Conservation (phyloP, 1,139 yeast species). For the Casaregolazyma suthepensis region DNA sequence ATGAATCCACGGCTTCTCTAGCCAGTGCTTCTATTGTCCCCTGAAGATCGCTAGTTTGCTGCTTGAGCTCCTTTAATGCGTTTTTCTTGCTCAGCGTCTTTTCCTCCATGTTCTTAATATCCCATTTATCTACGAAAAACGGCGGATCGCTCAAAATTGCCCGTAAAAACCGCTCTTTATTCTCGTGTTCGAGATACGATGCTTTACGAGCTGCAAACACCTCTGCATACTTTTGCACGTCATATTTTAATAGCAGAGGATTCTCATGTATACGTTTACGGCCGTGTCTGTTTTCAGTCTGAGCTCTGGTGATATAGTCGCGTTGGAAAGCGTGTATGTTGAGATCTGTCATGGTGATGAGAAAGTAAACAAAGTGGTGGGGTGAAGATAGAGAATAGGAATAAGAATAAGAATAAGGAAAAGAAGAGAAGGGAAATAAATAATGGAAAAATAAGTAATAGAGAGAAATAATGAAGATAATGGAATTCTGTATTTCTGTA, state of each 20-base stretch:
- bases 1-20: constrained; percentile 21
- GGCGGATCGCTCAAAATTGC: constrained; percentile 35
- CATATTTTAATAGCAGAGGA: constrained; percentile 23
- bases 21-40: constrained; percentile 25
- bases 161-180: constrained; percentile 55
- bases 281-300: constrained; percentile 11
- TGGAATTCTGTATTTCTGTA: too few relatives aligned
- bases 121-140: constrained; percentile 29
- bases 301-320: constrained; percentile 14
- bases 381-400: neutral
- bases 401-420: too few relatives aligned
- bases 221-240: constrained; percentile 31
- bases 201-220: constrained; percentile 50
- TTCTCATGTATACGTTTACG: constrained; percentile 17
- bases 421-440: neutral
- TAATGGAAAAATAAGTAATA: too few relatives aligned
- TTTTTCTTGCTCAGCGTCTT: constrained; percentile 27
- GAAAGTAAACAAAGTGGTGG: neutral
- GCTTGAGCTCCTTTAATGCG: constrained; percentile 23
- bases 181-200: constrained; percentile 60
- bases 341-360: constrained; percentile 6
- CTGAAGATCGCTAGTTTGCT: constrained; percentile 12
- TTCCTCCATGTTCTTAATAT: constrained; percentile 28
- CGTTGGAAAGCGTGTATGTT: constrained; percentile 15
- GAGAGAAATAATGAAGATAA: too few relatives aligned